Evolutionary conservation across 805 yeast species (phyloP).

Genomic region (Yarrowia yakushimensis): DNA sequence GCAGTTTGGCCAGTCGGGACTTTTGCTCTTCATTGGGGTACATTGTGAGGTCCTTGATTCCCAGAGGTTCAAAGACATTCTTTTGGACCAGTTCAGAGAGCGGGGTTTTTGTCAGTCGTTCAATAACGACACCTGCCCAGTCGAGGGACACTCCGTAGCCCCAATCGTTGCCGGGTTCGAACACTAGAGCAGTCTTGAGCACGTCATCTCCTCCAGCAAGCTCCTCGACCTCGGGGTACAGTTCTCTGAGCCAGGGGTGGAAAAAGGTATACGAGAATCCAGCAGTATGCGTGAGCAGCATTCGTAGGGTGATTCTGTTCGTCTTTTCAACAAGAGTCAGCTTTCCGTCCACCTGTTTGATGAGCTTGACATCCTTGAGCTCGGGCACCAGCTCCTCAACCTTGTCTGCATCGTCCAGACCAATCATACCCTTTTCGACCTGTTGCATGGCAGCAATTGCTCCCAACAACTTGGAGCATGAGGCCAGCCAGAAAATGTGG

Average conservation of each 20-base stretch:
- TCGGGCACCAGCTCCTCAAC: constrained; percentile 38
- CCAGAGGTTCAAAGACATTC: constrained; percentile 34
- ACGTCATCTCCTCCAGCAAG: constrained; percentile 28
- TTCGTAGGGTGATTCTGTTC: constrained; percentile 39
- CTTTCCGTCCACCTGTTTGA: constrained; percentile 30
- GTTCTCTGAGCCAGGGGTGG: constrained; percentile 30
- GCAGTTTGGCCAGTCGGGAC: constrained; percentile 33
- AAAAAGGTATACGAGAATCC: constrained; percentile 42
- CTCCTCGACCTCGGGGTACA: constrained; percentile 18
- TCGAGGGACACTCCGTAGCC: constrained; percentile 40
- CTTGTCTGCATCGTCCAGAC: constrained; percentile 38
- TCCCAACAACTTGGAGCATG: constrained; percentile 39
- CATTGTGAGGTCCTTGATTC: constrained; percentile 35
- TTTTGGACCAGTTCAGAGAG: constrained; percentile 33
- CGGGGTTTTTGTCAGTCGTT: constrained; percentile 35
- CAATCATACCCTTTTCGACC: constrained; percentile 38
- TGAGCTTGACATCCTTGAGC: constrained; percentile 31
- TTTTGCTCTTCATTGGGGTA: constrained; percentile 31
- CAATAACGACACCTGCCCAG: constrained; percentile 41
- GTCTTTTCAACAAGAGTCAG: constrained; percentile 32
- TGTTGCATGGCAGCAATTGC: constrained; percentile 38
- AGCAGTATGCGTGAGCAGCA: constrained; percentile 41
- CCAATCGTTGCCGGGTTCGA: constrained; percentile 43
- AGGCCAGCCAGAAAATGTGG: constrained; percentile 36
- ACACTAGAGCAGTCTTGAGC: constrained; percentile 35